phyloP scores from a whole-genome alignment of 306 rosid genomes.

The Carpinus fangiana region DNA sequence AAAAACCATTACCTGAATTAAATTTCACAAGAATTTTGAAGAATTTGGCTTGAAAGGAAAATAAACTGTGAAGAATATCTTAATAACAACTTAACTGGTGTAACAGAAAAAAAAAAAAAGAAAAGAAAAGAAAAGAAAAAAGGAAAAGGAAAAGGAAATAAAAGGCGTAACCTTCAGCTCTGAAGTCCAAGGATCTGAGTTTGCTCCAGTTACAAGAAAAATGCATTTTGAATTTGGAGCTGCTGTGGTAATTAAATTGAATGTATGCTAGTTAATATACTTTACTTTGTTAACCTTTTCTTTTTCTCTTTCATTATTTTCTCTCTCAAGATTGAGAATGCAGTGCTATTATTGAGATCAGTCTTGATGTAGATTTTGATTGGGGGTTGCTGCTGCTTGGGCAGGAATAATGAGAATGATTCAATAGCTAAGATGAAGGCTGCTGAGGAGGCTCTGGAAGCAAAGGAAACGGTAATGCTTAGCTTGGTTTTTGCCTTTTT shows the following conservation, averaged over 20 bases:
- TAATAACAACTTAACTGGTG: neutral
- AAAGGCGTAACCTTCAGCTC: neutral
- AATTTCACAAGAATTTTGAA: neutral
- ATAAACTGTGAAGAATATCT: neutral
- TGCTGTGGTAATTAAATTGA: neutral
- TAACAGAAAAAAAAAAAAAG: neutral
- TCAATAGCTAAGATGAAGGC: slow-evolving; percentile 77
- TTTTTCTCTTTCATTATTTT: slow-evolving; percentile 3
- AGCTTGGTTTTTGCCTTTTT: slow-evolving; percentile 11
- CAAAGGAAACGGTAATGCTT: slow-evolving; percentile 67
- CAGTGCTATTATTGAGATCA: slow-evolving; percentile 18
- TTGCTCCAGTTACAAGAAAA: neutral
- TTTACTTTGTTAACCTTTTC: slow-evolving; percentile 8
- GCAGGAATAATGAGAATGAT: slow-evolving; percentile 81
- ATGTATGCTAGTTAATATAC: neutral
- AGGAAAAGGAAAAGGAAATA: neutral
- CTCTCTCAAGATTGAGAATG: slow-evolving; percentile 3
- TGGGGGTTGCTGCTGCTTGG: slow-evolving; percentile 37
- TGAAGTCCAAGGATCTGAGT: slow-evolving; percentile 7
- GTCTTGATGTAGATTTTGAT: slow-evolving; percentile 37
- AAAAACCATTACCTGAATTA: neutral
- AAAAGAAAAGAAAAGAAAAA: neutral
- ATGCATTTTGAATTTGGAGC: neutral
- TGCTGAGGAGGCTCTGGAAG: slow-evolving; percentile 82
- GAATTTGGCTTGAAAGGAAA: neutral